Base-by-base conservation (phyloP, 768 basidiomycete species). In the Lyophyllum atratum region DNA sequence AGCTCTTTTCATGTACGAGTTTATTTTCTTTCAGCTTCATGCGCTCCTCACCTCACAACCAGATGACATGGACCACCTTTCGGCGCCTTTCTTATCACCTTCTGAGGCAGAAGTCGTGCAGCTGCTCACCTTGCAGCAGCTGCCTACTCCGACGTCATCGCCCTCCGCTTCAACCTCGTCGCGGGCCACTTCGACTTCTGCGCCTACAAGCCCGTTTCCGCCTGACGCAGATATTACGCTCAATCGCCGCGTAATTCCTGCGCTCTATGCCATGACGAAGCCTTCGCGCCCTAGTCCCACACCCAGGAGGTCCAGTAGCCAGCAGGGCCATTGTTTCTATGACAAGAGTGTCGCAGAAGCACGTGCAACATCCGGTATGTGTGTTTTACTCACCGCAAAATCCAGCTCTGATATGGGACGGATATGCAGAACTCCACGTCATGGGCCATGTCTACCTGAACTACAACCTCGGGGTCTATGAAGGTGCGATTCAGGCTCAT, bases 1-100 rank as follows among this genome's bases (percentile, higher is more conserved):
- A 52, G 25, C 25, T 39, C 4, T 52, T 42, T 19, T 26, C 37
- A n/a, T 40, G 51, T 43, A 2, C 12, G 51, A 42, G 10, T 40
- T 43, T 29, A 2, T 19, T 26, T 26, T 25, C 24, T 42, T 28
- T 22, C 11, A 11, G 5, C 11, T 5, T 6, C 29, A 5, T 31
- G 6, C 6, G 11, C 6, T 11, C 29, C 29, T 52, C 3, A 52
- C 39, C 1, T 26, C 5, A 34, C 7, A 10, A 4, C 15, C 26
- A 52, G 51, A 26, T 39, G 51, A 52, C 39, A 14, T 24, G 2
- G 51, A 52, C 40, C 37, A 52, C 25, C 51, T 52, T 28, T 43
- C 24, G 1, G 39, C 31, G 1, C 26, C 51, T 3, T 52, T 17
- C 26, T 17, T 15, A 19, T 52, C 51, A 4, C 51, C 51, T 5